Percentiles rank a stretch among this genome's conserved stretches.
These are phyloP conservation scores for Phialocephala subalpina DNA, from an alignment of 2,329 filamentous ascomycete species.

Conservation along the genomic window DNA sequence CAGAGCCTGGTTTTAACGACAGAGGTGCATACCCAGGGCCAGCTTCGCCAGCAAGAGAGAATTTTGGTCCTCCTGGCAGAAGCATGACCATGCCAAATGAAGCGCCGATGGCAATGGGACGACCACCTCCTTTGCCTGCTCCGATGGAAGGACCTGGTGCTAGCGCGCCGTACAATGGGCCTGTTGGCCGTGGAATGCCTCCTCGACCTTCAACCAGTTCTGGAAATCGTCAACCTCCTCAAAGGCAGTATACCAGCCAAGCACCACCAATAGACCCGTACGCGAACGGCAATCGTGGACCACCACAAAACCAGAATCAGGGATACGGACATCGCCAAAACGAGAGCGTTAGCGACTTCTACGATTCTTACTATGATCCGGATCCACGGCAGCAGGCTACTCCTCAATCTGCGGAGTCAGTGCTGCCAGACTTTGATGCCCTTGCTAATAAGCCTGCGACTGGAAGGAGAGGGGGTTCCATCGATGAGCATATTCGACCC, in stretches of 20 bases:
- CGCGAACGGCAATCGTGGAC: constrained; percentile 16
- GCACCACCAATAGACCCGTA: constrained; percentile 31
- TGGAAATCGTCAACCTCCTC: constrained; percentile 60
- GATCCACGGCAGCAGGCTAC: constrained; percentile 27
- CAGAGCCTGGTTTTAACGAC: constrained; percentile 39
- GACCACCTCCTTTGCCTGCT: constrained; percentile 33
- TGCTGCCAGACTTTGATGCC: constrained; percentile 44
- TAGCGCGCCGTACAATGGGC: constrained; percentile 56
- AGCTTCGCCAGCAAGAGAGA: constrained; percentile 44
- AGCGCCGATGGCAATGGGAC: constrained; percentile 50
- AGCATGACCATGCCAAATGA: constrained; percentile 69
- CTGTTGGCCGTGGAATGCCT: constrained; percentile 54
- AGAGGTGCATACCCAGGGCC: constrained; percentile 33
- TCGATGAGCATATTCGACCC: constrained; percentile 42
- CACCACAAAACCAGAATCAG: constrained; percentile 21
- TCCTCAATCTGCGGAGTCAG: constrained; percentile 35
- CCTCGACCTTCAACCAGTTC: constrained; percentile 63
- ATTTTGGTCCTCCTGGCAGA: constrained; percentile 60
- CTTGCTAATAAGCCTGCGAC: constrained; percentile 22
- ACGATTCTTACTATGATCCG: constrained; percentile 60
- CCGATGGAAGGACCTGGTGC: constrained; percentile 36
- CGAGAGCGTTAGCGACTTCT: constrained; percentile 58
- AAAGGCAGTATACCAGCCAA: constrained; percentile 58
- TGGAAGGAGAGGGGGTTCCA: constrained; percentile 37
- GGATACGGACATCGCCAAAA: constrained; percentile 47